phyloP scores from a whole-genome alignment of 2,329 filamentous ascomycete genomes.

The Aulographum hederae region DNA sequence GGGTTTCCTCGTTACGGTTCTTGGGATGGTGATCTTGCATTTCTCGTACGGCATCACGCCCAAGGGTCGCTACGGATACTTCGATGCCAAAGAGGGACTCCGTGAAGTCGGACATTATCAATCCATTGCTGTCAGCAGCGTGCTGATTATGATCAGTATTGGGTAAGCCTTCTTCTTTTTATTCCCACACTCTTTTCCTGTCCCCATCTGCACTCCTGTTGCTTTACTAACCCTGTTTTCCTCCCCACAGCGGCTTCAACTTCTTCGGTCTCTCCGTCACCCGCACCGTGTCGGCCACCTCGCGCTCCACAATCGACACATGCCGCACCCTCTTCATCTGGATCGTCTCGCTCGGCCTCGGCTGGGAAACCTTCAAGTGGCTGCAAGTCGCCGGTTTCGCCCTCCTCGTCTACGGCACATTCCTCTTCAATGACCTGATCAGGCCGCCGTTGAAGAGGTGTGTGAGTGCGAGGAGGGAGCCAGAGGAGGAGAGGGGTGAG shows the following conservation, averaged over 20 bases:
- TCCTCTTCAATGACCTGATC: conserved; percentile 91
- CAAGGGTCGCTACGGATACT: conserved; percentile 61
- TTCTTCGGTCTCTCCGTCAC: conserved; percentile 96
- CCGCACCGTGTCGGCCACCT: conserved; percentile 73
- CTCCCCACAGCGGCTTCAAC: conserved; percentile 63
- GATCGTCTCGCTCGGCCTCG: conserved; percentile 80
- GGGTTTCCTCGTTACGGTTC: conserved; percentile 61
- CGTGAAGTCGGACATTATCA: conserved; percentile 58
- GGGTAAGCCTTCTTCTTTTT: conserved; percentile 41
- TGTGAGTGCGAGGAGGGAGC: conserved; percentile 35
- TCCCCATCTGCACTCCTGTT: conserved; percentile 41
- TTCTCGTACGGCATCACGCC: conserved; percentile 56
- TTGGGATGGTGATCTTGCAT: conserved; percentile 69
- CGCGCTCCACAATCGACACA: conserved; percentile 90
- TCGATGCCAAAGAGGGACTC: conserved; percentile 77
- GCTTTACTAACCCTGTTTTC: conserved; percentile 22
- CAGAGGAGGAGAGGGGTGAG: conserved; percentile 15
- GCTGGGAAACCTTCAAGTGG: conserved; percentile 97
- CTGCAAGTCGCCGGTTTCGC: conserved; percentile 80
- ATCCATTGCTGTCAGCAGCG: conserved; percentile 54
- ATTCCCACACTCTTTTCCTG: conserved; percentile 1
- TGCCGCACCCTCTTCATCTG: conserved; percentile 97
- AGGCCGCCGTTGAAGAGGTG: conserved; percentile 57
- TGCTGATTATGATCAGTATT: conserved; percentile 95
- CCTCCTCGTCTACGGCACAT: conserved; percentile 87